phyloP scores from a whole-genome alignment of 176 grass and related monocot genomes.

The Thinopyrum elongatum region DNA sequence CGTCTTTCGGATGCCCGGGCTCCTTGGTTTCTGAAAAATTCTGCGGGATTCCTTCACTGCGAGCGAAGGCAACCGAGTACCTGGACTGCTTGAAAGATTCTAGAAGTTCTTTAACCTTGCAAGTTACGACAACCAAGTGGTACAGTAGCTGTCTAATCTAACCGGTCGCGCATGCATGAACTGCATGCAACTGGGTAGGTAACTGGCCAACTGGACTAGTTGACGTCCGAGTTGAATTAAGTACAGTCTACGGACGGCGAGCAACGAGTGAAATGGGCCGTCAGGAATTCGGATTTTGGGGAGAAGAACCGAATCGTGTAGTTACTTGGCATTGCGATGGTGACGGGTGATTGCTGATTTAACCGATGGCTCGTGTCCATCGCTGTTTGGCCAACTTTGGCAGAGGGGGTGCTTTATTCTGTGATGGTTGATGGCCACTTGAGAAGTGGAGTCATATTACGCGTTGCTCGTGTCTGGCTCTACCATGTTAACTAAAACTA shows the following conservation, averaged over 20 bases:
- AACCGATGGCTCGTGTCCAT: neutral
- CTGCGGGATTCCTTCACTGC: neutral
- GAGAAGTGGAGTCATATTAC: neutral
- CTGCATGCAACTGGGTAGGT: neutral
- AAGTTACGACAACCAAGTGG: neutral
- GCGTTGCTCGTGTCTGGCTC: neutral
- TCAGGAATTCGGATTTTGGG: neutral
- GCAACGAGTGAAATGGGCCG: neutral
- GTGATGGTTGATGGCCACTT: neutral
- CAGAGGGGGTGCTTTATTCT: neutral
- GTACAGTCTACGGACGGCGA: neutral
- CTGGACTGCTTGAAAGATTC: neutral
- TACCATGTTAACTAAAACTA: neutral
- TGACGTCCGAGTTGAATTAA: neutral
- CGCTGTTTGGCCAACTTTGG: constrained; percentile 24
- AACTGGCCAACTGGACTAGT: neutral
- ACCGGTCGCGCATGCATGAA: neutral
- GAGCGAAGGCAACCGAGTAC: neutral
- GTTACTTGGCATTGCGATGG: neutral
- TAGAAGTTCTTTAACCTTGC: neutral
- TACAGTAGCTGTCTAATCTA: neutral
- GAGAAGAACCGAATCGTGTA: neutral
- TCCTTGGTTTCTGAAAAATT: neutral
- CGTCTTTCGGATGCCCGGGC: neutral
- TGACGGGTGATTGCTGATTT: constrained; percentile 13